Conservation (phyloP, 768 basidiomycete species). For the Leccinum truebloodii region DNA sequence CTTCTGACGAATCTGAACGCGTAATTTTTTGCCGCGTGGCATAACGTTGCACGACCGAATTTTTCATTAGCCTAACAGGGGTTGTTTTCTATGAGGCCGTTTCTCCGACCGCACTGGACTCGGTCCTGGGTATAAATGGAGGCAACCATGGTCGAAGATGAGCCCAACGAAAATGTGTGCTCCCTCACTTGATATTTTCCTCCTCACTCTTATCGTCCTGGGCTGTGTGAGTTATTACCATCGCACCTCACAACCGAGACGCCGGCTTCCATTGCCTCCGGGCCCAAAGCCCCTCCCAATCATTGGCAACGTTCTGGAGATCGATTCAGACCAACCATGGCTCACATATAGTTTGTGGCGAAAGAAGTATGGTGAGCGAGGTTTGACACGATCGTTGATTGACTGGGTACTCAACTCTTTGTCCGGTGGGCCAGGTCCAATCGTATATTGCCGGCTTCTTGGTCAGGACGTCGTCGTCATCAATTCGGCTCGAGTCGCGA, state of each 20-base stretch:
- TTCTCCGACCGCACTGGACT: slow-evolving; percentile 4
- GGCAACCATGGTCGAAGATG: not conserved
- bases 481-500: slow-evolving; percentile 28
- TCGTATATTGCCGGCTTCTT: slow-evolving; percentile 30
- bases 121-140: slow-evolving; percentile 17
- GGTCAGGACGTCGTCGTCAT: slow-evolving; percentile 30
- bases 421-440: slow-evolving; percentile 20
- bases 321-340: slow-evolving; percentile 25
- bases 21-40: slow-evolving; percentile 14
- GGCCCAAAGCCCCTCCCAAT: slow-evolving; percentile 26
- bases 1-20: slow-evolving; percentile 12
- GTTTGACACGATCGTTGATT: not conserved
- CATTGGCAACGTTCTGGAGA: slow-evolving; percentile 28
- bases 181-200: slow-evolving; percentile 3
- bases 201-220: slow-evolving; percentile 13
- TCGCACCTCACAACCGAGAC: slow-evolving; percentile 10
- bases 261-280: slow-evolving; percentile 19
- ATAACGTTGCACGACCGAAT: slow-evolving; percentile 2
- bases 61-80: slow-evolving; percentile 13
- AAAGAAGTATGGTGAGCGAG: slow-evolving; percentile 28
- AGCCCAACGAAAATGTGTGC: slow-evolving; percentile 15
- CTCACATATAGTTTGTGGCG: slow-evolving; percentile 31
- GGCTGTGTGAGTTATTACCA: slow-evolving; percentile 13
- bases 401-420: not conserved
- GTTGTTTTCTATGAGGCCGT: slow-evolving; percentile 7